Evolutionary conservation across 768 basidiomycete genomes (phyloP), one percentile per base, ranked within the genome.

Genomic region (Boletus vermiculosoides): DNA sequence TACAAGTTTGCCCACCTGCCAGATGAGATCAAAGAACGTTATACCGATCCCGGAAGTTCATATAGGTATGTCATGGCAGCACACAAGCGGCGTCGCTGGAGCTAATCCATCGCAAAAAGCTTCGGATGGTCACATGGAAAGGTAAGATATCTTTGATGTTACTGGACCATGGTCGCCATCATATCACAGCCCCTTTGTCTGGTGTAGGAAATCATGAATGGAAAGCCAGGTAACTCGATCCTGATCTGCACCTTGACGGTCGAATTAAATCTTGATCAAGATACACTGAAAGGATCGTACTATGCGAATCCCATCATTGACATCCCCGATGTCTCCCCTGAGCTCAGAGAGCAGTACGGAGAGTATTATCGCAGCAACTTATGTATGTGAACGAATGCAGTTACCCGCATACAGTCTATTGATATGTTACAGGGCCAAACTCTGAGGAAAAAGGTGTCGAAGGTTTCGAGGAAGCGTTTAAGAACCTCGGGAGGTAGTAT

Each of bases 91-190:
- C 34, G 15, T 22, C 30, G 1, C 28, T 22, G 25, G 39, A 23
- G 22, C 23, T 56, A 34, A 64, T n/a, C n/a, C 7, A 47, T 50
- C 3, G 11, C 37, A 18, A 46, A 47, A 59, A 90, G 88, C 69
- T 98, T 94, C 71, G 96, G 96, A n/a, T 98, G 96, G 96, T 92
- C 89, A 44, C 92, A 96, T 73, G 96, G 96, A 53, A 97, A 98
- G 80, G 90, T 86, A 63, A 50, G 68, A 59, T 16, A 31, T 11
- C 23, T n/a, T 34, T 45, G 28, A 49, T 34, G n/a, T 9, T 44
- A 18, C 20, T 15, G 36, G 23, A 40, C 28, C 39, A 40, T 37
- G n/a, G 31, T 46, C 31, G 9, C 18, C 34, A 25, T 12, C 20
- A 33, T 52, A 23, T 52, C 15, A 22, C 13, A 8, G 5, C 20